These are phyloP conservation scores for Yarrowia keelungensis DNA, from an alignment of 805 yeast species.

Conservation along the genomic window DNA sequence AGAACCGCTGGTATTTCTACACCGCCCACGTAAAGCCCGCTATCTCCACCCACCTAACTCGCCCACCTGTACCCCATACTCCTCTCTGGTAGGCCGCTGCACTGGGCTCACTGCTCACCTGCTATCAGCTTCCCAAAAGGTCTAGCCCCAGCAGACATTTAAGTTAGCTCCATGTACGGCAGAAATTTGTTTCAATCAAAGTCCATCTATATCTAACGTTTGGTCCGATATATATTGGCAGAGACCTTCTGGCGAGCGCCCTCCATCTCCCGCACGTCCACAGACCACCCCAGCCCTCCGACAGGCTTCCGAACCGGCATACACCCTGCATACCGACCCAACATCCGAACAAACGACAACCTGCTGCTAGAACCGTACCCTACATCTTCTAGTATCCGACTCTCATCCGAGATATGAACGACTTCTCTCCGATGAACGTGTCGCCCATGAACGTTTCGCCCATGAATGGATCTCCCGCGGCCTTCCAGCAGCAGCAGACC, in stretches of 20 bases:
- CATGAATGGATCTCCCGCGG: slow-evolving; percentile 27
- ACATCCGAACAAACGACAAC: neutral
- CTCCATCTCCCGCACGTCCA: too few relatives aligned
- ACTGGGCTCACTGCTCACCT: neutral
- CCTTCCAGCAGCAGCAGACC: slow-evolving; percentile 15
- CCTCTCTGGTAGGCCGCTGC: neutral
- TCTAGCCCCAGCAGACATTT: slow-evolving; percentile 24
- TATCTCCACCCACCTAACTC: slow-evolving; percentile 4
- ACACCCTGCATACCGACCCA: slow-evolving; percentile 1
- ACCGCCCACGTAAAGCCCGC: neutral
- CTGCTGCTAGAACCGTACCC: neutral
- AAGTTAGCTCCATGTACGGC: slow-evolving; percentile 39
- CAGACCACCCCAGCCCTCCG: neutral
- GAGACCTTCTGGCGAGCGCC: neutral
- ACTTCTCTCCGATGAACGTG: slow-evolving; percentile 37
- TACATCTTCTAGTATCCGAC: too few relatives aligned
- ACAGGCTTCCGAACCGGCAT: neutral
- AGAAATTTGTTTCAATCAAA: slow-evolving; percentile 34
- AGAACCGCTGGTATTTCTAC: too few relatives aligned
- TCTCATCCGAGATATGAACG: slow-evolving; percentile 9
- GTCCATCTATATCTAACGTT: slow-evolving; percentile 7
- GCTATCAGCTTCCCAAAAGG: slow-evolving; percentile 36
- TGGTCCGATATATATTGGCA: slow-evolving; percentile 11
- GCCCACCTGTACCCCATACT: slow-evolving; percentile 26
- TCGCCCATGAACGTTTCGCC: slow-evolving; percentile 35